phyloP scores from a whole-genome alignment of 2,329 filamentous ascomycete species.

The Aspergillus neoniger region DNA sequence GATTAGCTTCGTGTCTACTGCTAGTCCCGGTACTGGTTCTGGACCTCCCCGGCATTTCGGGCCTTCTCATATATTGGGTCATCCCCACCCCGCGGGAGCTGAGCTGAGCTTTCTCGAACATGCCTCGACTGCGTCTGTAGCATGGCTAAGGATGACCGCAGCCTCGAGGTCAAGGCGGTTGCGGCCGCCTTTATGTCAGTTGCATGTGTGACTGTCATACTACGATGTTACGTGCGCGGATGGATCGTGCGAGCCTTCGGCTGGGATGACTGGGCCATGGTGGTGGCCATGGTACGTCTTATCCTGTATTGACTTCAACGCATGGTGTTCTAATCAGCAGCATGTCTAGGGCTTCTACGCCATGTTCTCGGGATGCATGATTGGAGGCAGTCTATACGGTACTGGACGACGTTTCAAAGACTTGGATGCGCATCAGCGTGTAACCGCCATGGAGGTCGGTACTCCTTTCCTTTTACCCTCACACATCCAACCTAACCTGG shows the following conservation, averaged over 20 bases:
- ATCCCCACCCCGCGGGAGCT: neutral
- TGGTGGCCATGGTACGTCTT: conserved; percentile 29
- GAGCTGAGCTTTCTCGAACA: neutral
- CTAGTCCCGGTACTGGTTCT: neutral
- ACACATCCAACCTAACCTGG: neutral
- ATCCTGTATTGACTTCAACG: neutral
- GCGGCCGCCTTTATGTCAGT: conserved; percentile 33
- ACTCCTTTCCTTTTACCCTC: neutral
- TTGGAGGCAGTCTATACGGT: conserved; percentile 33
- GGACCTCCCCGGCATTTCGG: conserved; percentile 1
- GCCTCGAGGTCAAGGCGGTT: conserved; percentile 26
- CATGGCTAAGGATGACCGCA: conserved; percentile 26
- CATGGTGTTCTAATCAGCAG: conserved; percentile 2
- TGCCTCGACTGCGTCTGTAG: conserved; percentile 8
- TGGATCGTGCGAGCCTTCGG: conserved; percentile 36
- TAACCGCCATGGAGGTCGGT: conserved; percentile 31
- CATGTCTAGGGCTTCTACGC: conserved; percentile 25
- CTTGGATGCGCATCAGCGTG: conserved; percentile 21
- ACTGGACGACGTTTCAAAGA: conserved; percentile 27
- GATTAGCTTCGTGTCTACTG: conserved; percentile 2
- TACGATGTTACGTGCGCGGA: conserved; percentile 37
- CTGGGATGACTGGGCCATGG: conserved; percentile 37
- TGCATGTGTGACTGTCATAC: conserved; percentile 28
- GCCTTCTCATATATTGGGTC: neutral
- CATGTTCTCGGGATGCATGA: conserved; percentile 35